Evolutionary conservation across 306 rosid species (phyloP).

Genomic region (Sophora flavescens): DNA sequence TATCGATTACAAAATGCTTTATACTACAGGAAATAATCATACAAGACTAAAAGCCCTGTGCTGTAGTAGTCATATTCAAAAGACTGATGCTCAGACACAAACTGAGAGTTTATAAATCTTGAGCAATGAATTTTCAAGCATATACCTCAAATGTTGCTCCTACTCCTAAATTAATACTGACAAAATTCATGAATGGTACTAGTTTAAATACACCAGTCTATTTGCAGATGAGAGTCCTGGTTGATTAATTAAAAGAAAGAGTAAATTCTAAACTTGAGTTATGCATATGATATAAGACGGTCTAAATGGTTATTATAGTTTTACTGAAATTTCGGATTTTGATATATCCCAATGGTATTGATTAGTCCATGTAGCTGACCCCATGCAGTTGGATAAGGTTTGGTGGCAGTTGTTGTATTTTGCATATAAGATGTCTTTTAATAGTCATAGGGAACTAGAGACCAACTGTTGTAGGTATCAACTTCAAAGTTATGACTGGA

Average conservation of each 20-base stretch:
- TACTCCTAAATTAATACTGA: conserved; percentile 2
- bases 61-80: not conserved
- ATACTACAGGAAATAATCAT: not conserved
- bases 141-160: conserved; percentile 18
- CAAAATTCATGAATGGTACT: not conserved
- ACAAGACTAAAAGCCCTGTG: not conserved
- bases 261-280: not conserved
- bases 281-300: not conserved
- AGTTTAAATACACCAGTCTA: not conserved
- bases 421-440: not conserved
- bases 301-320: not conserved
- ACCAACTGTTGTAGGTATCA: conserved; percentile 7
- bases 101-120: not conserved
- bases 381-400: too few relatives aligned
- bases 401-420: not conserved
- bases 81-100: not conserved
- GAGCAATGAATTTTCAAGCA: not conserved
- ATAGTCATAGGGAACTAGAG: not conserved
- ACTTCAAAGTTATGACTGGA: not conserved
- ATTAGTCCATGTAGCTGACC: not conserved
- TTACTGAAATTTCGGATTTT: too few relatives aligned
- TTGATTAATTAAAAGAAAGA: not conserved
- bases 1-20: conserved; percentile 8
- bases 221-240: not conserved
- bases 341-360: not conserved